A percentile compares a stretch with the other conserved stretches of the same genome.
These are phyloP conservation scores for Trichophyton schoenleinii DNA, from an alignment of 2,329 filamentous ascomycete species.

Conservation along the genomic window DNA sequence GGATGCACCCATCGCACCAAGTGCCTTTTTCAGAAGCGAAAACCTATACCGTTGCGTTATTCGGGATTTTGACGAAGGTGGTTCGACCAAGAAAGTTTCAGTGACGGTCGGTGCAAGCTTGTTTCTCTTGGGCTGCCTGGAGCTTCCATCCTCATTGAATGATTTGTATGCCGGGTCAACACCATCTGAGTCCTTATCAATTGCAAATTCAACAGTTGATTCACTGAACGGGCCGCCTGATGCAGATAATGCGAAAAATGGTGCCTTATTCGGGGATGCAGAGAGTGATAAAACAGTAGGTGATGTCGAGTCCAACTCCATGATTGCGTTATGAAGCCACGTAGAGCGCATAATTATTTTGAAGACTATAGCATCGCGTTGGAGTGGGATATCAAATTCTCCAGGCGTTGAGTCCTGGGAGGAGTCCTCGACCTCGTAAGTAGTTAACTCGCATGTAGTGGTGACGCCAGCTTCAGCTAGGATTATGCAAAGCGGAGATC, in stretches of 20 bases:
- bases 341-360: conserved; percentile 82
- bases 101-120: conserved; percentile 34
- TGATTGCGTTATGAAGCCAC: conserved; percentile 41
- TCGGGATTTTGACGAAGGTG: conserved; percentile 45
- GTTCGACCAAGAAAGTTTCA: conserved; percentile 44
- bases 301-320: conserved; percentile 49
- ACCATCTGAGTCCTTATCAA: conserved; percentile 28
- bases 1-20: conserved; percentile 82
- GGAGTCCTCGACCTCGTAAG: conserved; percentile 68
- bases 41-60: conserved; percentile 79
- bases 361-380: conserved; percentile 64
- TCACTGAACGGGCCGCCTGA: conserved; percentile 46
- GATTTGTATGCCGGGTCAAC: conserved; percentile 22
- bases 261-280: conserved; percentile 46
- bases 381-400: conserved; percentile 59
- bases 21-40: conserved; percentile 68
- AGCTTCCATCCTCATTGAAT: conserved; percentile 27
- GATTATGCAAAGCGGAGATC: conserved; percentile 69
- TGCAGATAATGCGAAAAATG: conserved; percentile 63
- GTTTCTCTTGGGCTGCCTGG: conserved; percentile 22
- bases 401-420: conserved; percentile 32
- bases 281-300: conserved; percentile 60
- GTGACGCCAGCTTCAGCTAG: conserved; percentile 77
- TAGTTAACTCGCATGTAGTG: conserved; percentile 79
- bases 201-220: conserved; percentile 48